These are phyloP conservation scores for Cutaneotrichosporon cyanovorans DNA, from an alignment of 1,284 basidiomycete species.

Conservation along the genomic window DNA sequence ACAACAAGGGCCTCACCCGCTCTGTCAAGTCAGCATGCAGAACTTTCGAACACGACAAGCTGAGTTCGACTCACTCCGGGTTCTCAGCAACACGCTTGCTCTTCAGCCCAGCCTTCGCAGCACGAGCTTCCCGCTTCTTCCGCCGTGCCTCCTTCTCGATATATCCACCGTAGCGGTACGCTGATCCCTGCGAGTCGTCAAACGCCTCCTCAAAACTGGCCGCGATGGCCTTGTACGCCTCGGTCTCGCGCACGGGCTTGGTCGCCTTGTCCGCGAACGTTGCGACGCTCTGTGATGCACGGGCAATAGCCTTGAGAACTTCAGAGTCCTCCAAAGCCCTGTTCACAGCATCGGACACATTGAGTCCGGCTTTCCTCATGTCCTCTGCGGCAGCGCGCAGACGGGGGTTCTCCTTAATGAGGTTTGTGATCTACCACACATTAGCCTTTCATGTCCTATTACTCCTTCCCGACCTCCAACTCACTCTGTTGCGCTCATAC, in stretches of 20 bases:
- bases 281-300: conserved; percentile 69
- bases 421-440: conserved; percentile 67
- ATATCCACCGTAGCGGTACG: conserved; percentile 82
- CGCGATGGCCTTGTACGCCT: conserved; percentile 84
- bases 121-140: conserved; percentile 61
- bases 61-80: conserved; percentile 67
- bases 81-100: conserved; percentile 57
- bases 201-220: conserved; percentile 86
- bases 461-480: conserved; percentile 32
- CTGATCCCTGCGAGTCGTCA: conserved; percentile 61
- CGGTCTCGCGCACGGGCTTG: conserved; percentile 88
- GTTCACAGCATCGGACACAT: conserved; percentile 85
- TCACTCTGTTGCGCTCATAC: conserved; percentile 86
- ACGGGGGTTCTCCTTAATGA: conserved; percentile 93
- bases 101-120: conserved; percentile 72
- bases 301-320: conserved; percentile 65
- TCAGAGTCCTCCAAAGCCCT: conserved; percentile 92
- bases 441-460: no score
- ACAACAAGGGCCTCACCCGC: conserved; percentile 76
- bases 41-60: no score
- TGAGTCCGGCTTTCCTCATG: conserved; percentile 77
- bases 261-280: conserved; percentile 68
- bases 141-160: conserved; percentile 84
- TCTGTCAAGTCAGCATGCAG: conserved; percentile 48
- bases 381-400: conserved; percentile 86